Conservation (phyloP, 495 filamentous ascomycete species). For the Staphylotrichum tortipilum region DNA sequence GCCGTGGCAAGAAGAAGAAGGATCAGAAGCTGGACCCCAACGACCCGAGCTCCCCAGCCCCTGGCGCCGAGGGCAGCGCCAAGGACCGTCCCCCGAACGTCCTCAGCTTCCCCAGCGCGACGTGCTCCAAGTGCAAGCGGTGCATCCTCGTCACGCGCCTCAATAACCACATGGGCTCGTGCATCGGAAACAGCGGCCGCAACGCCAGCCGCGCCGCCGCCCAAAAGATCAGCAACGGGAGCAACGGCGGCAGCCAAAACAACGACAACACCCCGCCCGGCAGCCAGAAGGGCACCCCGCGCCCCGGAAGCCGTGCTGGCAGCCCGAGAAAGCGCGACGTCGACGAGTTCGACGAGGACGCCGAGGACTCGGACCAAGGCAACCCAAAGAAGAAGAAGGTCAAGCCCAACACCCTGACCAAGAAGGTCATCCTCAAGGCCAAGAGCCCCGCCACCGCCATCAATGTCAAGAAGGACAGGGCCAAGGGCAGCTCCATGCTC, state of each 20-base stretch:
- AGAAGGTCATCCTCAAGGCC: slow-evolving; percentile 44
- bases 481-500: slow-evolving; percentile 32
- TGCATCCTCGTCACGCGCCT: slow-evolving; percentile 45
- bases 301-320: slow-evolving; percentile 36
- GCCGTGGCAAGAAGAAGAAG: slow-evolving; percentile 52
- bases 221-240: slow-evolving; percentile 46
- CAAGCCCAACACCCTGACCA: slow-evolving; percentile 26
- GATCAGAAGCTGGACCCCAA: slow-evolving; percentile 47
- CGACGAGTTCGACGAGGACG: slow-evolving; percentile 43
- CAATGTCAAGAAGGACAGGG: slow-evolving; percentile 37
- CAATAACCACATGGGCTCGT: slow-evolving; percentile 75
- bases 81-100: slow-evolving; percentile 44
- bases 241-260: slow-evolving; percentile 38
- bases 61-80: slow-evolving; percentile 39
- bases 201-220: slow-evolving; percentile 53
- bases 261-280: slow-evolving; percentile 47
- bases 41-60: slow-evolving; percentile 35
- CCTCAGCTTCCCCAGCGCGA: slow-evolving; percentile 54
- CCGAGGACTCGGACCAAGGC: slow-evolving; percentile 38
- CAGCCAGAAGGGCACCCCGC: slow-evolving; percentile 52
- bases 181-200: slow-evolving; percentile 66
- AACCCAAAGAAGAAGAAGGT: slow-evolving; percentile 48
- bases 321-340: slow-evolving; percentile 46
- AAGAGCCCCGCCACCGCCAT: slow-evolving; percentile 20
- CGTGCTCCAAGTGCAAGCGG: slow-evolving; percentile 46